Percentiles rank a stretch among this genome's conserved stretches.
phyloP scores from a whole-genome alignment of 345 rosid genomes.

The Geranium brycei region DNA sequence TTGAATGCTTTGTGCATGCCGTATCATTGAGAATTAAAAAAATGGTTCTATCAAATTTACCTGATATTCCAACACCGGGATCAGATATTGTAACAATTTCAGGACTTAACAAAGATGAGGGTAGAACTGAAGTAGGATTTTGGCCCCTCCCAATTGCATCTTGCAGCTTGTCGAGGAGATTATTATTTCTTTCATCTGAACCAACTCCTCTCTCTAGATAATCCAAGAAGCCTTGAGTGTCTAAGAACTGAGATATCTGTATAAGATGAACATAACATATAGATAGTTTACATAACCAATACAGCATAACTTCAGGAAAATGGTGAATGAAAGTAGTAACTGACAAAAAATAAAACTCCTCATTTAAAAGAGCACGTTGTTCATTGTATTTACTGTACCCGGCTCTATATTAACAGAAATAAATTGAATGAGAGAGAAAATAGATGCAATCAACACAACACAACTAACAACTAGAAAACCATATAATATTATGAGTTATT shows the following conservation, averaged over 20 bases:
- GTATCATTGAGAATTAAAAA: not conserved
- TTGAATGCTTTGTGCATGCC: not conserved
- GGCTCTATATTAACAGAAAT: not conserved
- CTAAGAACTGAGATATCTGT: conserved; percentile 76
- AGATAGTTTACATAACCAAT: not conserved
- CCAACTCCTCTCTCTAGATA: conserved; percentile 69
- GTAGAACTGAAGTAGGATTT: conserved; percentile 67
- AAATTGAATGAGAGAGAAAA: not conserved
- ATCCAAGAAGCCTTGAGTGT: conserved; percentile 83
- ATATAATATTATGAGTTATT: too few species aligned
- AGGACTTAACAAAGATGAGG: conserved; percentile 49
- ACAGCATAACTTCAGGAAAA: not conserved
- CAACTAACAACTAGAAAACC: not conserved
- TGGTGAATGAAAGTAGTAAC: not conserved
- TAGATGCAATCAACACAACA: not conserved
- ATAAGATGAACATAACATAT: conserved; percentile 9
- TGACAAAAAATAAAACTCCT: not conserved
- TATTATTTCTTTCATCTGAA: conserved; percentile 53
- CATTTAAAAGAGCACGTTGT: not conserved
- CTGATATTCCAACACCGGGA: conserved; percentile 57
- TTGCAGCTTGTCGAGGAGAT: conserved; percentile 89
- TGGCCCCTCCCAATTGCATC: conserved; percentile 97
- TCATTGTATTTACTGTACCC: not conserved
- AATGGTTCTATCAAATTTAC: conserved; percentile 21
- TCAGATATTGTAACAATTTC: conserved; percentile 90